These are phyloP conservation scores for Paspalum vaginatum DNA, from an alignment of 176 grass and related monocot genomes.

Conservation along the genomic window DNA sequence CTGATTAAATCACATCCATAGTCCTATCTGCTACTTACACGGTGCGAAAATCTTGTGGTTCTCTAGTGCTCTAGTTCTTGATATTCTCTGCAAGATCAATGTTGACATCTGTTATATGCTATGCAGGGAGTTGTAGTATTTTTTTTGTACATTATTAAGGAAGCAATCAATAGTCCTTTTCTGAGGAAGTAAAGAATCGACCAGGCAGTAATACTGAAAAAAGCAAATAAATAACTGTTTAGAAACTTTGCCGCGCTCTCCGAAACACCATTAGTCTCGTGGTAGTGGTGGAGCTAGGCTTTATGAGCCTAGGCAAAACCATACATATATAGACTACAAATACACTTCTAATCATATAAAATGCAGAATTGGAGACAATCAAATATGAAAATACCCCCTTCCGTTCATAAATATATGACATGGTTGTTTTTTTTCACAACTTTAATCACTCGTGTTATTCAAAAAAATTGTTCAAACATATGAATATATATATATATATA, in stretches of 20 bases:
- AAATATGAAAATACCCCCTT: too few species aligned
- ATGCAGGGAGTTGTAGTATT: background rate
- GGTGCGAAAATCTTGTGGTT: background rate
- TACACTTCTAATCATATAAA: too few species aligned
- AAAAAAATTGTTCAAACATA: too few species aligned
- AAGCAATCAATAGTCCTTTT: background rate
- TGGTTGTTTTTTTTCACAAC: too few species aligned
- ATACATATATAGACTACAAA: too few species aligned
- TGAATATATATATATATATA: too few species aligned
- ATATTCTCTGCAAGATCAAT: background rate
- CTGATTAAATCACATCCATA: background rate
- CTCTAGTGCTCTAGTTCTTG: background rate
- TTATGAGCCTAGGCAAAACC: too few species aligned
- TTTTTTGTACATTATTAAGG: background rate
- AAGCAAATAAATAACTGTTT: background rate
- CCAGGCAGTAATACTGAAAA: background rate
- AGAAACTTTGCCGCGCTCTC: background rate
- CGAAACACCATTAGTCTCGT: background rate
- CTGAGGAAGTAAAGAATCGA: background rate
- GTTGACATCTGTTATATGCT: background rate
- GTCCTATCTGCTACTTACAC: background rate
- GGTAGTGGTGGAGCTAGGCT: too few species aligned
- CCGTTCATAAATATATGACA: too few species aligned
- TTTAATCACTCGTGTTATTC: too few species aligned
- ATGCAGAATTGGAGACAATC: too few species aligned